phyloP scores from a whole-genome alignment of 2,329 filamentous ascomycete genomes.

The Fusarium burgessii region DNA sequence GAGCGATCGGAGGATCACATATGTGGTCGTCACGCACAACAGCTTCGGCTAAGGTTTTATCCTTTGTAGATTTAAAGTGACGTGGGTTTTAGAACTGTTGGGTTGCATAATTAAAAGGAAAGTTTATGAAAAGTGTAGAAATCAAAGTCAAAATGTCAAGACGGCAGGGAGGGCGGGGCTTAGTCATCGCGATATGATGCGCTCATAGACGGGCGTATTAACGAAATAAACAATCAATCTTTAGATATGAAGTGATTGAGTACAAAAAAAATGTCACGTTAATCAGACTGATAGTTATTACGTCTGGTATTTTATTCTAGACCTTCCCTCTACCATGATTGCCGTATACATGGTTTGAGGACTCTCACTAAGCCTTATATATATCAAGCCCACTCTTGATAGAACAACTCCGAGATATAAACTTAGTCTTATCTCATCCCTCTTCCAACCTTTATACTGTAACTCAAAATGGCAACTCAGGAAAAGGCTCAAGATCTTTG shows the following conservation, averaged over 20 bases:
- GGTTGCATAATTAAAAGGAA: background rate
- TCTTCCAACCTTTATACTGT: background rate
- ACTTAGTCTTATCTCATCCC: background rate
- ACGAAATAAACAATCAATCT: background rate
- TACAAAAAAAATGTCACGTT: no score
- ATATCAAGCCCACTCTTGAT: conserved; percentile 17
- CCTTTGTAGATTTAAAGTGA: background rate
- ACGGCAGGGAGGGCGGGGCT: conserved; percentile 16
- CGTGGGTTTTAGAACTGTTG: background rate
- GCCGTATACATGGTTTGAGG: background rate
- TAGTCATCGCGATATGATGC: conserved; percentile 23
- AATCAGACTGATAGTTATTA: background rate
- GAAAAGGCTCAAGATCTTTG: conserved; percentile 44
- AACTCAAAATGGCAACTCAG: conserved; percentile 24
- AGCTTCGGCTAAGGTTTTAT: conserved; percentile 36
- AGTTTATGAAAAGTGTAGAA: conserved; percentile 5
- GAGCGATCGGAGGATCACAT: conserved; percentile 49
- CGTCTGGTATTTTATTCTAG: background rate
- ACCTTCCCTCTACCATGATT: background rate
- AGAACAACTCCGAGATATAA: conserved; percentile 2
- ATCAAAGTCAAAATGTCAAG: conserved; percentile 7
- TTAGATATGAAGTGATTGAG: background rate
- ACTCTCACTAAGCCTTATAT: background rate
- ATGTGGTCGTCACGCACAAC: conserved; percentile 60
- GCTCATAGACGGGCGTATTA: background rate